Evolutionary conservation across 345 rosid species (phyloP), one percentile per base, ranked within the genome.

Genomic region (Turritis glabra): DNA sequence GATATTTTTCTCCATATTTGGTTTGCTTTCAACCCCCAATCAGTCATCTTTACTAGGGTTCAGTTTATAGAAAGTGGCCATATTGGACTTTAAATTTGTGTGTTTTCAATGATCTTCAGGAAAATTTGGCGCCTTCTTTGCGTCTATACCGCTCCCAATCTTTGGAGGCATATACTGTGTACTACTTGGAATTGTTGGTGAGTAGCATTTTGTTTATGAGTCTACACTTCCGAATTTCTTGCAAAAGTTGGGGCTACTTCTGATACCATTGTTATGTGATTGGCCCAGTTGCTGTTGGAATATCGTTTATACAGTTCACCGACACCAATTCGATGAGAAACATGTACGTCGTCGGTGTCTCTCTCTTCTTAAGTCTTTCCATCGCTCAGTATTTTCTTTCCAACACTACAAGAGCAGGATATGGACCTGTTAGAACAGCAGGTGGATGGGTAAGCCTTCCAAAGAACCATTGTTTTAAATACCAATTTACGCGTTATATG

Each of bases 1-100:
- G 99, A 81, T 95, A 73, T 95, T 95, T 76, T 92, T 92, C 92
- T 88, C 99, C 72, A 85, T 95, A 81, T 95, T 95, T 72, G 99
- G 99, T 95, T 64, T 26, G 91, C 12, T 60, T 67, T 69, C 17
- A 32, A 19, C 43, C 17, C 43, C 2, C 17, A 19, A 56, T 59
- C 51, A 17, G n/a, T 43, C 48, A 18, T 37, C 17, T 57, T 48
- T 19, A 55, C 23, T 63, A 23, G 22, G n/a, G 15, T 48, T 58
- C 61, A 19, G 3, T 22, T 38, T 27, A 29, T 64, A 22, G 48
- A 40, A 64, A 44, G 50, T 46, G 13, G 25, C 27, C 43, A 10
- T 58, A 57, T 21, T 11, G 18, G 23, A 12, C 4, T 21, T 75
- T 2, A 26, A 41, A 27, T 56, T n/a, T 33, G 1, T 41, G 38